Conservation (phyloP, 208 protist species). For the Acanthamoeba sp. region DNA sequence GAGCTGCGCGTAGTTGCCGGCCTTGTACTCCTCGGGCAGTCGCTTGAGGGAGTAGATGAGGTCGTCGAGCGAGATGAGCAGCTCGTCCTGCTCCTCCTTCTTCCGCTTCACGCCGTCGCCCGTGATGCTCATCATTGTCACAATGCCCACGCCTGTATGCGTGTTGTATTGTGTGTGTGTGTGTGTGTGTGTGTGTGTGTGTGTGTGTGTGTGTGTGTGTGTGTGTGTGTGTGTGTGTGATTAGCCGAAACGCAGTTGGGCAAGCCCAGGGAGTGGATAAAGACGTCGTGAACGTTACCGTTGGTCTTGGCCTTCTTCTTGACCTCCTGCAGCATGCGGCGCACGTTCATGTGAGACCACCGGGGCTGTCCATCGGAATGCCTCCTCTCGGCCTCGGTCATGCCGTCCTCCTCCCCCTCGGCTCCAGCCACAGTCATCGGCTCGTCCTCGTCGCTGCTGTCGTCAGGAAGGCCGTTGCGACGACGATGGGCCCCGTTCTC, state of each 20-base stretch:
- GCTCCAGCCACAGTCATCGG: not conserved
- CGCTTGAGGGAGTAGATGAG: conserved; percentile 56
- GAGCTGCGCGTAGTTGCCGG: conserved; percentile 25
- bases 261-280: too few relatives aligned
- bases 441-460: not conserved
- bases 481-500: not conserved
- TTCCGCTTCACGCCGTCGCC: conserved; percentile 16
- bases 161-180: not conserved
- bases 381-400: not conserved
- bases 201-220: too few relatives aligned
- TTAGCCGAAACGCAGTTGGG: too few relatives aligned
- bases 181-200: not conserved
- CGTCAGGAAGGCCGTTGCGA: too few relatives aligned
- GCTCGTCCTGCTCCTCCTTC: conserved; percentile 67
- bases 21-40: conserved; percentile 56
- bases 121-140: conserved; percentile 65
- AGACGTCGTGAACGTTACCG: not conserved
- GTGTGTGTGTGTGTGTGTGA: too few relatives aligned
- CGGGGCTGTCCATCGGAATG: not conserved
- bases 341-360: conserved; percentile 47
- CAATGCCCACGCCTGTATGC: not conserved
- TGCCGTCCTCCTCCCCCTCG: not conserved
- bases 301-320: conserved; percentile 49
- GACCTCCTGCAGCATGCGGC: conserved; percentile 58
- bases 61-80: conserved; percentile 25